Evolutionary conservation across 2,329 filamentous ascomycete species (phyloP), one percentile per base, ranked within the genome.

Genomic region (Thelonectria discophora): DNA sequence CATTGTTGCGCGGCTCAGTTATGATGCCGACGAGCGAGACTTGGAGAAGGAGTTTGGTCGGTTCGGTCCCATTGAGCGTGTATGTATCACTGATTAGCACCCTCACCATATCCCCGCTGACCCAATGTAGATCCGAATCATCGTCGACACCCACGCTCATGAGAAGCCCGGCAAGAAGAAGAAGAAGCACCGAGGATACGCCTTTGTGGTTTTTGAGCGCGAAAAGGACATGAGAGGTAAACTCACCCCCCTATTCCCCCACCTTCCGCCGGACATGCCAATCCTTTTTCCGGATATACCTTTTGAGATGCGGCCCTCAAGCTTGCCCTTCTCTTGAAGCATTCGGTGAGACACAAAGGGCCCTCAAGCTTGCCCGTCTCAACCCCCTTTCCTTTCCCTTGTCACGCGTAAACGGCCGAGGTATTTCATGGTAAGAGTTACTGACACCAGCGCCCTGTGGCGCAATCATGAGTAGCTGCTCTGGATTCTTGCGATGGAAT

Each of bases 191-290:
- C 86, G 90, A 73, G 95, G 95, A 64, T 99, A 99, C 78, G 95
- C 93, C 64, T 99, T 99, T 75, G 90, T 99, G 70, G 92, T 98
- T 56, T 99, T 94, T 76, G 94, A 98, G 79, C 90, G 92, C 77
- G 95, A 98, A 80, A 94, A 94, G 79, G 95, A 98, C 77, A 97
- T 98, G 94, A 96, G 96, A 93, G 93, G 94, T 97, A 96, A 88
- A 79, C 78, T 76, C 75, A 76, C 77, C 80, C 66, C 80, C 64
- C 48, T 50, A 61, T 47, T 39, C 49, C 56, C 65, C 76, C 77
- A 54, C 64, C 75, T 77, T 73, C 69, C 56, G 68, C 62, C 61
- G 69, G 67, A 58, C 65, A 65, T 67, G 52, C 57, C 34, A 34
- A 30, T 60, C 67, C 18, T 62, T 59, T 59, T 65, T 46, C 63